Evolutionary conservation across 306 rosid species (phyloP), one percentile per base, ranked within the genome.

Genomic region (Vicia sativa): DNA sequence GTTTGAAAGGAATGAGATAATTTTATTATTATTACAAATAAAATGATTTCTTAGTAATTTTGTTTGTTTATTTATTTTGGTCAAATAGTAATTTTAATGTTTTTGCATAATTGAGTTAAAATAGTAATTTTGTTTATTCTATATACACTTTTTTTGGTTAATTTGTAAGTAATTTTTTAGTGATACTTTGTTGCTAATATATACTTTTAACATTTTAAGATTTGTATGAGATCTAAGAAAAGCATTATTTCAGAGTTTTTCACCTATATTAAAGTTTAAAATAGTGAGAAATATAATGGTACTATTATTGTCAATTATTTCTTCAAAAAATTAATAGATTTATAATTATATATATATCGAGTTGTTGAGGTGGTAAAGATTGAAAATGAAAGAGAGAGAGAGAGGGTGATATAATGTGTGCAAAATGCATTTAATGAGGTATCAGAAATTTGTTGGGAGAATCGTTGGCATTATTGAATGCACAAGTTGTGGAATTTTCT

Each of bases 371-470:
- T 31, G 2, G 37, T 12, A 54, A 12, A 54, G 16, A 54, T 23
- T 19, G 58, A 52, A 52, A 52, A 4, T 52, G 58, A 52, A 19
- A 21, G 29, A 3, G 54, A 16, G 25, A 16, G 55, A 1, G 62
- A 29, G 44, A 34, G 4, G 62, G 23, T 11, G 65, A 56, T 11
- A 45, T 25, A 25, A 25, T 34, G 25, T n/a, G 23, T 28, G 70
- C n/a, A 9, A 34, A 34, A 63, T 7, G 81, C 80, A 82, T 72
- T 90, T 42, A 89, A 80, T 78, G 85, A 45, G 63, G 67, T 6
- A 46, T 68, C 87, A 85, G 89, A 82, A 82, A 58, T 68, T 19
- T 87, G 87, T 76, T 79, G 85, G 86, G 67, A 69, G 81, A 76
- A 75, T 62, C 39, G 91, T 79, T 70, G 69, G 72, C 54, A 45